These are phyloP conservation scores for Microbotryum saponariae DNA, from an alignment of 1,284 basidiomycete genomes.

Conservation along the genomic window DNA sequence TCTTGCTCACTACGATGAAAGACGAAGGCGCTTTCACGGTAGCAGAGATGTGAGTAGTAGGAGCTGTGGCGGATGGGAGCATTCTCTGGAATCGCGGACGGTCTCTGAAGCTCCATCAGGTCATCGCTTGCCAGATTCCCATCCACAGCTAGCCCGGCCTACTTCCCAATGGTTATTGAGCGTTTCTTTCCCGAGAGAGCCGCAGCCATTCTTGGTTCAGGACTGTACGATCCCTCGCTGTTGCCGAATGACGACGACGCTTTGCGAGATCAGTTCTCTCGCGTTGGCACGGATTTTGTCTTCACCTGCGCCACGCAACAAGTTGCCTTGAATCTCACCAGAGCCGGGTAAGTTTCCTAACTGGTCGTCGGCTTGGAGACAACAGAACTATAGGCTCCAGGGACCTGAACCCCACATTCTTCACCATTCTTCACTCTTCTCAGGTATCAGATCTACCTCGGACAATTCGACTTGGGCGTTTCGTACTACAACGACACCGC, in stretches of 20 bases:
- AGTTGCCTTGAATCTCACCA: conserved; percentile 14
- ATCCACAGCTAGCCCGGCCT: neutral
- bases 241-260: conserved; percentile 3
- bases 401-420: too few species aligned
- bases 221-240: conserved; percentile 14
- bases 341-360: neutral
- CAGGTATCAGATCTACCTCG: conserved; percentile 17
- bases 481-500: neutral
- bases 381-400: too few species aligned
- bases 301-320: conserved; percentile 27
- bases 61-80: too few species aligned
- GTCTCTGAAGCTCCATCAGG: too few species aligned
- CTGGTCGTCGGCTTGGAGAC: too few species aligned
- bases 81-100: too few species aligned
- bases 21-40: conserved; percentile 26
- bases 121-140: neutral
- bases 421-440: too few species aligned
- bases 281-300: conserved; percentile 28
- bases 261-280: conserved; percentile 2
- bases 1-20: conserved; percentile 29
- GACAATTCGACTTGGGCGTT: conserved; percentile 30
- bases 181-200: conserved; percentile 5
- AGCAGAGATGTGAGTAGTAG: neutral
- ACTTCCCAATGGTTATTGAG: conserved; percentile 1
- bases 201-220: conserved; percentile 9